phyloP scores from a whole-genome alignment of 2,329 filamentous ascomycete genomes.

The Trichoderma breve region DNA sequence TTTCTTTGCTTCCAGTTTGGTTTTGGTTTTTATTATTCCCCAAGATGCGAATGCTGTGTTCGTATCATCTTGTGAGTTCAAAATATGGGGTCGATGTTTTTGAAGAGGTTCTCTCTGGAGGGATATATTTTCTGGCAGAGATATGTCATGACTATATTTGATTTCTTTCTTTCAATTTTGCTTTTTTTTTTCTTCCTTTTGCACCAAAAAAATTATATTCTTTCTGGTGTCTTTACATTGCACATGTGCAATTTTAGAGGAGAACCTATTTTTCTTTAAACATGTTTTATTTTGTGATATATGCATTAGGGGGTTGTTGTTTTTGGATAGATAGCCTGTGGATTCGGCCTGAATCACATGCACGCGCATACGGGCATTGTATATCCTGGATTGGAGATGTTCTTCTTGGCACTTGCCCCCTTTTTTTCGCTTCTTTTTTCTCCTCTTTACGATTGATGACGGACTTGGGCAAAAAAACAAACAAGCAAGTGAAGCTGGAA shows the following conservation, averaged over 20 bases:
- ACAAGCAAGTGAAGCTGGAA: not conserved
- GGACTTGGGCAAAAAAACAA: not conserved
- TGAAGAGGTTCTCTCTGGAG: not conserved
- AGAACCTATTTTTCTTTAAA: not conserved
- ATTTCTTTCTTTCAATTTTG: not conserved
- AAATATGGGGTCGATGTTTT: not conserved
- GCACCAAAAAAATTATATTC: not conserved
- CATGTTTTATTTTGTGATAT: not conserved
- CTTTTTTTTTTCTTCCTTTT: not conserved
- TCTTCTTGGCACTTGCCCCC: not conserved
- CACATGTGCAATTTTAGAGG: not conserved
- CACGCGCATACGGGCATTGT: not conserved
- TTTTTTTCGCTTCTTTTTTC: not conserved
- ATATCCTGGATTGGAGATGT: slow-evolving; percentile 9
- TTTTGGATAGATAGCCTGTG: not conserved
- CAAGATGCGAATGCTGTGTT: not conserved
- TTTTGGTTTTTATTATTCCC: not conserved
- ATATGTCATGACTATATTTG: not conserved
- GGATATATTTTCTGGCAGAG: not conserved
- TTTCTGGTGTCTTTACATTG: not conserved
- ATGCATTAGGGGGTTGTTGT: slow-evolving; percentile 1
- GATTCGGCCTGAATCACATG: not conserved
- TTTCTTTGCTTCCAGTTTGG: not conserved
- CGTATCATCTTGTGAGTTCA: not conserved
- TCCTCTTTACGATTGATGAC: slow-evolving; percentile 22